Percentiles rank a stretch among this genome's conserved stretches.
phyloP scores from a whole-genome alignment of 257 asterid genomes.

The Primulina huaijiensis region DNA sequence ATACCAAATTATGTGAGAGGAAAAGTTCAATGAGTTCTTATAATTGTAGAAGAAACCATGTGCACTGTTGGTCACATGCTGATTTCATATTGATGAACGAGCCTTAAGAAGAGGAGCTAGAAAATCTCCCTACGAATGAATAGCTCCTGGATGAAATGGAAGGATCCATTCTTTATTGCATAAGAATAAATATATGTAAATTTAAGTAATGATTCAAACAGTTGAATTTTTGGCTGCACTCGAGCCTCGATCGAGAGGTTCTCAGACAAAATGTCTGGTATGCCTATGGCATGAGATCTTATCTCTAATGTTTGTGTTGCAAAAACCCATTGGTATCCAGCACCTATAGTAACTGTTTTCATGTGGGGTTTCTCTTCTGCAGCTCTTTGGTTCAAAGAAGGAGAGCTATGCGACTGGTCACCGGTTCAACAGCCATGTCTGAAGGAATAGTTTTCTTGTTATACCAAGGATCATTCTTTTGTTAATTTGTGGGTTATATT shows the following conservation, averaged over 20 bases:
- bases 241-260: too few relatives aligned
- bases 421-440: slow-evolving; percentile 75
- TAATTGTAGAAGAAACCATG: too few relatives aligned
- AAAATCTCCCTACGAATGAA: too few relatives aligned
- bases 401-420: slow-evolving; percentile 65
- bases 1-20: too few relatives aligned
- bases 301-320: neutral
- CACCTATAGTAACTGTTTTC: neutral
- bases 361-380: slow-evolving; percentile 18
- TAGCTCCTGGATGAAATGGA: too few relatives aligned
- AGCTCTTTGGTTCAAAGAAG: slow-evolving; percentile 85
- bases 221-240: neutral
- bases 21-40: too few relatives aligned
- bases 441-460: slow-evolving; percentile 38
- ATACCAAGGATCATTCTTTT: neutral
- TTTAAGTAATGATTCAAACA: neutral
- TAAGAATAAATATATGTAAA: too few relatives aligned
- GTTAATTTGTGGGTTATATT: too few relatives aligned
- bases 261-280: neutral
- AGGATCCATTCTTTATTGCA: too few relatives aligned
- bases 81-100: too few relatives aligned
- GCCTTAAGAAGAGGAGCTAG: too few relatives aligned
- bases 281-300: neutral
- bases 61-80: too few relatives aligned
- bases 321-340: neutral